These are phyloP conservation scores for Dissoconium aciculare DNA, from an alignment of 2,329 filamentous ascomycete species.

Conservation along the genomic window DNA sequence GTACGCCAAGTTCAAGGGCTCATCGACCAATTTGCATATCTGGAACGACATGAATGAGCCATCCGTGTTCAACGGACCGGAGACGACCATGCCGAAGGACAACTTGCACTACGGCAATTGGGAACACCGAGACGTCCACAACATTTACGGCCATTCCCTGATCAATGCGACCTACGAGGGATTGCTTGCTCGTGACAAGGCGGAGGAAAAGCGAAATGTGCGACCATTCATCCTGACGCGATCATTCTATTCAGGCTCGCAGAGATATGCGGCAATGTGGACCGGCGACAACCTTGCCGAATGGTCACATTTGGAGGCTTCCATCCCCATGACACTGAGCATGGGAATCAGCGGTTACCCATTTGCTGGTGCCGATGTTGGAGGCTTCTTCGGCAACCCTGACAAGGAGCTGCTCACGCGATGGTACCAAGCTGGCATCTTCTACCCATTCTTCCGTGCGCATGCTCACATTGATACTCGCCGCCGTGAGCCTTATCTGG, in stretches of 20 bases:
- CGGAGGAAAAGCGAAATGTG: slow-evolving; percentile 42
- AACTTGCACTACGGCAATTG: slow-evolving; percentile 82
- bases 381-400: slow-evolving; percentile 95
- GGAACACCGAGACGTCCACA: slow-evolving; percentile 96
- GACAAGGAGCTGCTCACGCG: slow-evolving; percentile 79
- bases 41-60: slow-evolving; percentile 99
- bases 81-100: slow-evolving; percentile 98
- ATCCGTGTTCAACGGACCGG: slow-evolving; percentile 94
- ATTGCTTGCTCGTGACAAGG: slow-evolving; percentile 69
- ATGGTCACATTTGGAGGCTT: slow-evolving; percentile 80
- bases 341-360: slow-evolving; percentile 88
- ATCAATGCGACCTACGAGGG: slow-evolving; percentile 87
- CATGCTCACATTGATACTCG: slow-evolving; percentile 96
- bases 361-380: slow-evolving; percentile 88
- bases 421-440: slow-evolving; percentile 94
- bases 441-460: slow-evolving; percentile 95
- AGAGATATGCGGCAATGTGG: slow-evolving; percentile 92
- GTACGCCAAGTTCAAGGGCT: slow-evolving; percentile 76
- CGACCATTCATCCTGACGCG: slow-evolving; percentile 88
- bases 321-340: slow-evolving; percentile 84
- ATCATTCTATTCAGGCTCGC: slow-evolving; percentile 80
- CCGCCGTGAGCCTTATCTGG: slow-evolving; percentile 81
- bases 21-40: slow-evolving; percentile 72
- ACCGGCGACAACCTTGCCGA: slow-evolving; percentile 92
- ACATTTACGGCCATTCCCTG: slow-evolving; percentile 88